Evolutionary conservation across 129 eudicot species (phyloP).

Genomic region (Silybum marianum): DNA sequence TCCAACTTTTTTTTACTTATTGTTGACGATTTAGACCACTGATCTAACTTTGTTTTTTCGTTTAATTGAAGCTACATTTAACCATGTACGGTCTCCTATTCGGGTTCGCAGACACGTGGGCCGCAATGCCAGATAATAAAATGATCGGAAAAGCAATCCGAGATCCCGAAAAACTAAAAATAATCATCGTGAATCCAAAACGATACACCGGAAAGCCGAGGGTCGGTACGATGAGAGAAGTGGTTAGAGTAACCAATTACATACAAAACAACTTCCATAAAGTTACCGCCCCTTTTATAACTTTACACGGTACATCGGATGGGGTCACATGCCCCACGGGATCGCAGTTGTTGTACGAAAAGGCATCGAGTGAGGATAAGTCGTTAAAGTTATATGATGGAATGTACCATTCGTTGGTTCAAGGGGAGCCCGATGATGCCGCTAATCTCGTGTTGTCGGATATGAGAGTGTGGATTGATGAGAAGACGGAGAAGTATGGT

Average conservation of each 20-base stretch:
- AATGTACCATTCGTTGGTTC: slow-evolving; percentile 80
- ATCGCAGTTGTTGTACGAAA: slow-evolving; percentile 73
- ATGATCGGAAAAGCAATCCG: slow-evolving; percentile 82
- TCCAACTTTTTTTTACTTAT: background rate
- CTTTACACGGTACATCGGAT: slow-evolving; percentile 77
- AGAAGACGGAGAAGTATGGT: slow-evolving; percentile 63
- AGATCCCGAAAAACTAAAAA: slow-evolving; percentile 68
- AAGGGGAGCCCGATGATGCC: slow-evolving; percentile 92
- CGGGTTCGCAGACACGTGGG: slow-evolving; percentile 90
- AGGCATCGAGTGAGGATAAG: slow-evolving; percentile 71
- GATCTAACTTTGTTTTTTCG: background rate
- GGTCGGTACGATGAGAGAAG: slow-evolving; percentile 89
- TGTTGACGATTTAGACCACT: background rate
- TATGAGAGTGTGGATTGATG: slow-evolving; percentile 90
- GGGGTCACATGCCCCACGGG: slow-evolving; percentile 72
- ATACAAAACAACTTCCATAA: slow-evolving; percentile 68
- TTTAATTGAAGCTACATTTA: slow-evolving; percentile 43
- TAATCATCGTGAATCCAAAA: slow-evolving; percentile 71
- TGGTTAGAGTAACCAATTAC: slow-evolving; percentile 55
- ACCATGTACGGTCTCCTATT: slow-evolving; percentile 76
- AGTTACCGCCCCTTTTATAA: slow-evolving; percentile 66
- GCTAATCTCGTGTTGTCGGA: slow-evolving; percentile 69
- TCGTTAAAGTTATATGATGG: slow-evolving; percentile 70
- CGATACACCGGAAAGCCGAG: slow-evolving; percentile 71
- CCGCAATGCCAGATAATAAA: slow-evolving; percentile 82